Percentiles rank a stretch among this genome's conserved stretches.
Evolutionary conservation across 345 rosid genomes (phyloP).

Genomic region (Psidium friedrichsthalianum): DNA sequence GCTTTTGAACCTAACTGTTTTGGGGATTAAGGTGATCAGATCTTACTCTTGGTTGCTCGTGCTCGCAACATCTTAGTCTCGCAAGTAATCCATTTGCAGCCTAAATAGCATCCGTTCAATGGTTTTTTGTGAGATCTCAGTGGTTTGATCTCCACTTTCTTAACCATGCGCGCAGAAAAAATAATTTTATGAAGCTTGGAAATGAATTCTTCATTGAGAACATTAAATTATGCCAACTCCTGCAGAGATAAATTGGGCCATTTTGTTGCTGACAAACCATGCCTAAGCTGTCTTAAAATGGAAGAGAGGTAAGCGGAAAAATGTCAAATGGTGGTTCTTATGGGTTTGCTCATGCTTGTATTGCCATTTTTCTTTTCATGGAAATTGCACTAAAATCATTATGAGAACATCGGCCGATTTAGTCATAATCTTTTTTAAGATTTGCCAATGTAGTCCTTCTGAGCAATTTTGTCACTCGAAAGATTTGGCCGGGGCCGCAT

Average conservation of each 20-base stretch:
- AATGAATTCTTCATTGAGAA: neutral
- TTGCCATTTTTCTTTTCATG: too few relatives aligned
- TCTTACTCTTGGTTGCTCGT: neutral
- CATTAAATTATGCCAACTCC: neutral
- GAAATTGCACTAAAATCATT: too few relatives aligned
- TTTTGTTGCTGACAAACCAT: slow-evolving; percentile 83
- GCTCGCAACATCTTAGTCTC: neutral
- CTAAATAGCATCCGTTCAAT: neutral
- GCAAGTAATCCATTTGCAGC: neutral
- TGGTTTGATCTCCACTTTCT: neutral
- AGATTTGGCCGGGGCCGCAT: too few relatives aligned
- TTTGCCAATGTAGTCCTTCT: too few relatives aligned
- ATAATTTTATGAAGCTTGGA: neutral
- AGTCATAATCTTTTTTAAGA: too few relatives aligned
- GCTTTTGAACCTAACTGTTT: neutral
- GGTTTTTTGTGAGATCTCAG: neutral
- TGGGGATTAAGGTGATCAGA: neutral
- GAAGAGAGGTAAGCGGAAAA: too few relatives aligned
- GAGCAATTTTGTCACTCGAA: too few relatives aligned
- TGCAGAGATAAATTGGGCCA: slow-evolving; percentile 81
- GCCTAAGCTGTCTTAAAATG: neutral
- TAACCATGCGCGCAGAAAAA: neutral
- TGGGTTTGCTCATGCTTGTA: too few relatives aligned
- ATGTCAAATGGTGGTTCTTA: too few relatives aligned
- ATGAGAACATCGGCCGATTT: too few relatives aligned